Evolutionary conservation across 2,329 filamentous ascomycete genomes (phyloP), one percentile per base, ranked within the genome.

Genomic region (Talaromyces sp.): DNA sequence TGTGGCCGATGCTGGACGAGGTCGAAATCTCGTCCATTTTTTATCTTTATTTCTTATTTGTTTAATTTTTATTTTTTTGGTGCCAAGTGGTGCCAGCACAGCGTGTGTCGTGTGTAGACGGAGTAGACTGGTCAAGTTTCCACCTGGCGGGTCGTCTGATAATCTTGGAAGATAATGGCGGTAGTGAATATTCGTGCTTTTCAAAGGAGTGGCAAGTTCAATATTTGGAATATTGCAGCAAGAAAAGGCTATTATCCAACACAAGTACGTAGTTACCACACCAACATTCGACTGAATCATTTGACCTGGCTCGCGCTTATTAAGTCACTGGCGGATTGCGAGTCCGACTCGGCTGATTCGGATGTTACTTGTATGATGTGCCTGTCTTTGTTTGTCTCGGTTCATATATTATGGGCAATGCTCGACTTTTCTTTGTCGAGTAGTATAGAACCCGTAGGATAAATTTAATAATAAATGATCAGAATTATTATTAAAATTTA

Each of bases 1-100:
- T 59, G 58, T 65, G 58, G n/a, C 61, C 60, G 32, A 32, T 55
- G 57, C 62, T 64, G 58, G 62, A 56, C 51, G 63, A 52, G 31
- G 63, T 64, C 56, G 46, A 54, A 21, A 55, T 57, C 31, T 68
- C 66, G 43, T 65, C 67, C 67, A 68, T 69, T 8, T 43, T 43
- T 49, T 27, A 19, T 31, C 14, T 11, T n/a, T 27, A 38, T 55
- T n/a, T 26, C 11, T 43, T n/a, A n/a, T n/a, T n/a, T n/a, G n/a
- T 41, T 32, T n/a, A n/a, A 14, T 29, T n/a, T 5, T 27, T 7
- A 5, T 26, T 1, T 7, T 2, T 21, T 4, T 24, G 43, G 38
- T n/a, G n/a, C n/a, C n/a, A n/a, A n/a, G n/a, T 55, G 59, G 57
- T 62, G 58, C 58, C 65, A 55, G 61, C 65, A 21, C 66, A 59